Evolutionary conservation across 1,139 yeast genomes (phyloP).

Genomic region (Hemisphaericaspora xylanilytica): DNA sequence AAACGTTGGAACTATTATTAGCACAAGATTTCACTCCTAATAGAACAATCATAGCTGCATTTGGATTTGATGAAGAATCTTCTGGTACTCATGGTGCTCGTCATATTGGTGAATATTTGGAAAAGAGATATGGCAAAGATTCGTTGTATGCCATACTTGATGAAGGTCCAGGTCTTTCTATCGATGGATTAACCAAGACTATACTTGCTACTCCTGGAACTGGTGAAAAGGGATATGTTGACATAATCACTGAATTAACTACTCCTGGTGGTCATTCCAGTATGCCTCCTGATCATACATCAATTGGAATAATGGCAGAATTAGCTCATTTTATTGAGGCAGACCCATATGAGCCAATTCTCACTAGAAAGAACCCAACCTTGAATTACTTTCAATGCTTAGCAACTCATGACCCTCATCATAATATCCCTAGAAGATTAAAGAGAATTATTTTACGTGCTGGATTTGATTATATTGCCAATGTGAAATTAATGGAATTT

Average conservation of each 20-base stretch:
- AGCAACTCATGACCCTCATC: slow-evolving; percentile 31
- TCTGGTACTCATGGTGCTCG: slow-evolving; percentile 39
- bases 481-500: slow-evolving; percentile 23
- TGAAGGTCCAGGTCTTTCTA: slow-evolving; percentile 38
- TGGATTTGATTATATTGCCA: slow-evolving; percentile 32
- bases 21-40: slow-evolving; percentile 28
- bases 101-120: slow-evolving; percentile 27
- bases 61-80: slow-evolving; percentile 48
- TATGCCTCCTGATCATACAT: slow-evolving; percentile 46
- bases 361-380: slow-evolving; percentile 34
- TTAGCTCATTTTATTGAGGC: slow-evolving; percentile 36
- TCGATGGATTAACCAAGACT: slow-evolving; percentile 28
- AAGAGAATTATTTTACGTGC: slow-evolving; percentile 33
- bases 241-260: slow-evolving; percentile 30
- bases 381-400: slow-evolving; percentile 35
- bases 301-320: slow-evolving; percentile 45
- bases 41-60: slow-evolving; percentile 39
- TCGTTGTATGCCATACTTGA: slow-evolving; percentile 42
- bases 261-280: slow-evolving; percentile 50
- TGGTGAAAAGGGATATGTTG: slow-evolving; percentile 43
- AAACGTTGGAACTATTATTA: slow-evolving; percentile 36
- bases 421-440: slow-evolving; percentile 18
- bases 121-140: slow-evolving; percentile 31
- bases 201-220: slow-evolving; percentile 39
- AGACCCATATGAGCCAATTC: slow-evolving; percentile 34